Percentiles rank a stretch among this genome's conserved stretches.
These are phyloP conservation scores for Solanum pennellii DNA, from an alignment of 257 asterid genomes.

Conservation along the genomic window DNA sequence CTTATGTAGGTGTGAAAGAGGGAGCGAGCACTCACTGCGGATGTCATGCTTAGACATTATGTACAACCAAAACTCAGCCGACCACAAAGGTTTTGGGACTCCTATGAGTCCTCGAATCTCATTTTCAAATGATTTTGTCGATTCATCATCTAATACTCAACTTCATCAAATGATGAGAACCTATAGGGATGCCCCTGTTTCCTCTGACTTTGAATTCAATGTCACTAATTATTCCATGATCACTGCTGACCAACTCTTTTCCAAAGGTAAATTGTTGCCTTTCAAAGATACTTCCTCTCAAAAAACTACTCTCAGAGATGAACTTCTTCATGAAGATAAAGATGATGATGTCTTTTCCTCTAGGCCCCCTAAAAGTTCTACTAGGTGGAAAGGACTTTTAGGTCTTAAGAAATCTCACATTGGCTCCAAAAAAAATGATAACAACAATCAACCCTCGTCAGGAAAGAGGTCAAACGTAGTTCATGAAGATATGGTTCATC, in stretches of 20 bases:
- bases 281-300: slow-evolving; percentile 30
- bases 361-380: slow-evolving; percentile 76
- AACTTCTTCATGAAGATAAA: slow-evolving; percentile 35
- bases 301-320: slow-evolving; percentile 57
- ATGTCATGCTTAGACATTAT: slow-evolving; percentile 59
- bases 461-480: neutral
- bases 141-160: slow-evolving; percentile 8
- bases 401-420: slow-evolving; percentile 70
- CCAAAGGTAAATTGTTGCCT: slow-evolving; percentile 62
- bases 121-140: slow-evolving; percentile 78
- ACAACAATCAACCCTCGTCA: slow-evolving; percentile 12
- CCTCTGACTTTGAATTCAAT: slow-evolving; percentile 81
- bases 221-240: slow-evolving; percentile 67
- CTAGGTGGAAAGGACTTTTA: slow-evolving; percentile 76
- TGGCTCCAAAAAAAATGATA: slow-evolving; percentile 54
- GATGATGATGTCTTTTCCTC: slow-evolving; percentile 11
- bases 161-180: slow-evolving; percentile 9
- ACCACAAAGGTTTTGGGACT: slow-evolving; percentile 17
- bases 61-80: slow-evolving; percentile 39
- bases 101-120: slow-evolving; percentile 84
- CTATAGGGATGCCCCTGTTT: slow-evolving; percentile 69
- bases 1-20: neutral
- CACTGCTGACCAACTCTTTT: slow-evolving; percentile 83
- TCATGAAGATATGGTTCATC: slow-evolving; percentile 4
- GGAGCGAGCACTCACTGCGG: neutral